A percentile compares a stretch with the other conserved stretches of the same genome.
Evolutionary conservation across 73 alveolate genomes (phyloP).

Genomic region (Paramecium biaurelia): DNA sequence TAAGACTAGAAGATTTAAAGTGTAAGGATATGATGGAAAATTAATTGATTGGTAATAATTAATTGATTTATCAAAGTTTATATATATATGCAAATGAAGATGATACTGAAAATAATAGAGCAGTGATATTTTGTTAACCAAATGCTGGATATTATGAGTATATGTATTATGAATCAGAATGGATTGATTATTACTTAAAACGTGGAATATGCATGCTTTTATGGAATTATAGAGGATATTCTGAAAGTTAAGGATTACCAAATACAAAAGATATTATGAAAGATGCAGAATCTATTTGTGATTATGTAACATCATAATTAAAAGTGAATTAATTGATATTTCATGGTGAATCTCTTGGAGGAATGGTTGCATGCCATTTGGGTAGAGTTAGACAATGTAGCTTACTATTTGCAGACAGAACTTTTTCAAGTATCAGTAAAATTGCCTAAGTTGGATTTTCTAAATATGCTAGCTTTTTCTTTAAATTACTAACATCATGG

Average conservation of each 20-base stretch:
- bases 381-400: conserved; percentile 67
- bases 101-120: conserved; percentile 47
- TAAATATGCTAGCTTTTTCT: conserved; percentile 62
- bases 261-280: conserved; percentile 54
- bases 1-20: background rate
- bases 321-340: conserved; percentile 62
- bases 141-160: conserved; percentile 91
- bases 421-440: conserved; percentile 68
- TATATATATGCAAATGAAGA: background rate
- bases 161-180: conserved; percentile 75
- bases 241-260: conserved; percentile 84
- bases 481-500: conserved; percentile 65
- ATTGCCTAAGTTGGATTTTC: conserved; percentile 76
- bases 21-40: background rate
- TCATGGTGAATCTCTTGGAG: conserved; percentile 86
- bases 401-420: conserved; percentile 80
- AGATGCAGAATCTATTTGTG: conserved; percentile 73
- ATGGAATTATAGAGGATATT: conserved; percentile 93
- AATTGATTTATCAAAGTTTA: background rate
- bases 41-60: conserved; percentile 19
- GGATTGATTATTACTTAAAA: conserved; percentile 79
- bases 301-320: conserved; percentile 59
- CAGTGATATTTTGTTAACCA: conserved; percentile 86
- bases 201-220: conserved; percentile 77
- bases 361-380: conserved; percentile 76